Evolutionary conservation across 164 flowering plant genomes (phyloP).

Genomic region (Magnolia changhungtana): DNA sequence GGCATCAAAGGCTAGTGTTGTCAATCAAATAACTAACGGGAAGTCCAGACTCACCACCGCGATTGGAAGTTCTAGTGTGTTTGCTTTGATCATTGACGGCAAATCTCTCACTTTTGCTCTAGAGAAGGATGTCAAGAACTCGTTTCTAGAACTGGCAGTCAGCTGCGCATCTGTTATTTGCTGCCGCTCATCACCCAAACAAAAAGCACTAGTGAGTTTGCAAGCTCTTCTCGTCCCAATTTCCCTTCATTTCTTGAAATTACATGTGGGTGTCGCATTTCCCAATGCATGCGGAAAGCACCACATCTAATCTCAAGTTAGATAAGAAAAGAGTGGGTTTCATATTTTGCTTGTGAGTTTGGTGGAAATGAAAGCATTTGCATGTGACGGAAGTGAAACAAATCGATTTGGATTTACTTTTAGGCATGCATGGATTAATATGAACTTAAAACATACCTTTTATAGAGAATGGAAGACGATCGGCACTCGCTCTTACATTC

Average conservation of each 20-base stretch:
- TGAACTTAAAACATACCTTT: too few species aligned
- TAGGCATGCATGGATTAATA: too few species aligned
- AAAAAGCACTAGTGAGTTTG: slow-evolving; percentile 80
- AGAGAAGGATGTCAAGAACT: slow-evolving; percentile 52
- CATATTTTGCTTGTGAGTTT: too few species aligned
- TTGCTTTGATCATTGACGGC: slow-evolving; percentile 93
- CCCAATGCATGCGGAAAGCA: neutral
- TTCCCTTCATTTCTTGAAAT: neutral
- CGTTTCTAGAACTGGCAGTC: slow-evolving; percentile 70
- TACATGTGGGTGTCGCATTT: neutral
- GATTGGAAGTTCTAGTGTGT: slow-evolving; percentile 46
- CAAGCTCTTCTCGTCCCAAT: neutral
- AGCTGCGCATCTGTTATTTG: slow-evolving; percentile 94
- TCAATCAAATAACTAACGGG: slow-evolving; percentile 55
- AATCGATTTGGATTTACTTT: too few species aligned
- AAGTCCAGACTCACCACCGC: slow-evolving; percentile 38
- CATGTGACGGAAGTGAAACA: too few species aligned
- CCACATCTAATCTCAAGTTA: neutral
- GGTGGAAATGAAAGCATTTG: too few species aligned
- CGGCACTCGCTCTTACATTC: too few species aligned
- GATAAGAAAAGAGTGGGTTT: too few species aligned
- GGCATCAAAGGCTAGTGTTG: slow-evolving; percentile 70
- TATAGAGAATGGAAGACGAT: too few species aligned
- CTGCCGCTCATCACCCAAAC: slow-evolving; percentile 97
- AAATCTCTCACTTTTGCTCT: slow-evolving; percentile 85